Base-by-base conservation (phyloP, 768 basidiomycete species). In the Calocera viscosa region DNA sequence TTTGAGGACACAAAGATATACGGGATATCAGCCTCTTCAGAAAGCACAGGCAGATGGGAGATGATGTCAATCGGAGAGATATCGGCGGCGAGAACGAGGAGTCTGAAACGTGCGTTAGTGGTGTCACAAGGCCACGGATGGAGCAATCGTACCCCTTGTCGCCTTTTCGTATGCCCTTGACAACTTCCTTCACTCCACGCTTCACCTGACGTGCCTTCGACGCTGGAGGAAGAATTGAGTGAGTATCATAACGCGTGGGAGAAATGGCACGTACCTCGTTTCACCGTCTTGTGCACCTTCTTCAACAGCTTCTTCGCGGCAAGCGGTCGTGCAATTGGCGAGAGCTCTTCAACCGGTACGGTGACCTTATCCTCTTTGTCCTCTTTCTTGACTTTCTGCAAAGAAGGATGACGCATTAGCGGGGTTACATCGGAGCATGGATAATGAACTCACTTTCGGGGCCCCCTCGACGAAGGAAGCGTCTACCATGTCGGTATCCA, bases 61-160 rank as follows among this genome's bases (percentile, higher is more conserved):
- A 98, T 94, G 71, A 99, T 96, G 79, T 99, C 96, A 73, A 98
- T 89, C 12, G 96, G 96, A 68, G 91, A 95, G 75, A 98, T 98
- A 77, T 98, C 95, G 40, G 89, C 94, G 2, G 96, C 96, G 68
- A 99, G 85, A 67, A 99, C 79, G 33, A 99, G 84, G 35, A 99
- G 80, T 24, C 93, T 94, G 71, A 8, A 63, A 30, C 12, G 22
- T 40, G 11, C 26, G 35, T 35, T n/a, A 28, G 64, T 43, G 16
- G 7, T 47, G 49, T 32, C 41, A 64, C 33, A 24, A 33, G 34
- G 24, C n/a, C 34, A 49, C 22, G 26, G 1, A 17, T 11, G 40
- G 16, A 35, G 26, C 47, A 49, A 19, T 79, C 87, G 68, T 72
- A 88, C 92, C 96, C 96, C 81, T 90, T 93, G 76, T 98, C 95